Conservation (phyloP, 371 early-diverging fungal species). For the Lichtheimia corymbifera region DNA sequence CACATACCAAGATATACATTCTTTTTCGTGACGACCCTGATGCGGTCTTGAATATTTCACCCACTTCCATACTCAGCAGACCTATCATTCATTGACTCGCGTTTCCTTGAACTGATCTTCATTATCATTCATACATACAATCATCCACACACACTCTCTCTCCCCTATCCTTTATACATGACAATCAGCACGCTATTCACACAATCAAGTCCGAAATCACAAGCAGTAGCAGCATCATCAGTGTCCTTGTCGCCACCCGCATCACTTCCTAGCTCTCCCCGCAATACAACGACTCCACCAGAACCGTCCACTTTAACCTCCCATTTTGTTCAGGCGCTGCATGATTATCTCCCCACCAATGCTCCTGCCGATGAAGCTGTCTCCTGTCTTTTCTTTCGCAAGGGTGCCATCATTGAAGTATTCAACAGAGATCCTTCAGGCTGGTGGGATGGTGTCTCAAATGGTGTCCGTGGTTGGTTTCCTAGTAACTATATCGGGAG, state of each 20-base stretch:
- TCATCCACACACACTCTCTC: too few relatives aligned
- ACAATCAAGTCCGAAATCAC: slow-evolving; percentile 7
- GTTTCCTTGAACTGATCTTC: not conserved
- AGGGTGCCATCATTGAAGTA: slow-evolving; percentile 55
- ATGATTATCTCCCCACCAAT: slow-evolving; percentile 46
- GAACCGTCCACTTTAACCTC: slow-evolving; percentile 24
- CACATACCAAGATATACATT: not conserved
- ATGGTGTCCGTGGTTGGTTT: slow-evolving; percentile 53
- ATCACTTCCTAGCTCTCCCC: slow-evolving; percentile 16
- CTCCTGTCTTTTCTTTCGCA: slow-evolving; percentile 43
- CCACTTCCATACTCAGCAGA: not conserved
- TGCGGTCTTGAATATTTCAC: not conserved
- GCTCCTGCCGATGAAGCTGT: slow-evolving; percentile 38
- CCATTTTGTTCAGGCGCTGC: slow-evolving; percentile 54
- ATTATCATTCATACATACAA: not conserved
- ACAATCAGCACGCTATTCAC: not conserved
- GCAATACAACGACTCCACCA: slow-evolving; percentile 10
- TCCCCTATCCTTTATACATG: slow-evolving; percentile 1
- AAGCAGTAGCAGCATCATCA: not conserved
- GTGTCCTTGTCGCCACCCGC: slow-evolving; percentile 17
- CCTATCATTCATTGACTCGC: not conserved
- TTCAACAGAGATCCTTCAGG: slow-evolving; percentile 50
- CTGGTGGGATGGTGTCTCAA: slow-evolving; percentile 57
- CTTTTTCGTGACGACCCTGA: not conserved
- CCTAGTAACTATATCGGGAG: slow-evolving; percentile 53